Evolutionary conservation across 176 grass and related monocot species (phyloP).

Genomic region (Musa itinerans): DNA sequence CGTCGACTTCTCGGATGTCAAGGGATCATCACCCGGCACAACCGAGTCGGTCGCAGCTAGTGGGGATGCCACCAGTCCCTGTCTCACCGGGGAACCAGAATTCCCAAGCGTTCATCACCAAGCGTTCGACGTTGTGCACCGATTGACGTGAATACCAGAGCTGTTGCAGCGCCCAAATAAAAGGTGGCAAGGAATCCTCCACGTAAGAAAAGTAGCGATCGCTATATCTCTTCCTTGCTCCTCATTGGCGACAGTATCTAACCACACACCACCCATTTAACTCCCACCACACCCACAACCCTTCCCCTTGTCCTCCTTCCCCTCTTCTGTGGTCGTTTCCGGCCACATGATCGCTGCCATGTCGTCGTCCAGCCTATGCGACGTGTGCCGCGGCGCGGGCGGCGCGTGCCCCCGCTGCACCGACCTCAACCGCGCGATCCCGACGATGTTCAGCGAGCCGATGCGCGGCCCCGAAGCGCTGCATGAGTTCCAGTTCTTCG

Average conservation of each 20-base stretch:
- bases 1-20: too few relatives aligned
- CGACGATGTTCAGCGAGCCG: slow-evolving; percentile 7
- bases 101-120: neutral
- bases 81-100: neutral
- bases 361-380: slow-evolving; percentile 13
- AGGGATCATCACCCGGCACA: too few relatives aligned
- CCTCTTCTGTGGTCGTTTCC: neutral
- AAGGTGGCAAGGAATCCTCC: slow-evolving; percentile 40
- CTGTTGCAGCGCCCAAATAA: neutral
- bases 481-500: slow-evolving; percentile 50
- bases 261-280: slow-evolving; percentile 13
- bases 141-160: neutral
- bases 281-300: slow-evolving; percentile 3
- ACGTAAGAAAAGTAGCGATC: slow-evolving; percentile 44
- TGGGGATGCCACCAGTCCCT: neutral
- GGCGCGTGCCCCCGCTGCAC: slow-evolving; percentile 17
- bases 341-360: slow-evolving; percentile 29
- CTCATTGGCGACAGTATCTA: slow-evolving; percentile 28
- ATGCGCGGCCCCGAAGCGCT: slow-evolving; percentile 14
- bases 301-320: neutral
- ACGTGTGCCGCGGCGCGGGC: slow-evolving; percentile 14
- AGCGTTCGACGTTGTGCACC: neutral
- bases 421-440: slow-evolving; percentile 29
- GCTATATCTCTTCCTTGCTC: slow-evolving; percentile 28
- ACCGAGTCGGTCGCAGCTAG: too few relatives aligned